Evolutionary conservation across 2,329 filamentous ascomycete genomes (phyloP), one percentile per base, ranked within the genome.

Genomic region (Clarireedia hainanense): DNA sequence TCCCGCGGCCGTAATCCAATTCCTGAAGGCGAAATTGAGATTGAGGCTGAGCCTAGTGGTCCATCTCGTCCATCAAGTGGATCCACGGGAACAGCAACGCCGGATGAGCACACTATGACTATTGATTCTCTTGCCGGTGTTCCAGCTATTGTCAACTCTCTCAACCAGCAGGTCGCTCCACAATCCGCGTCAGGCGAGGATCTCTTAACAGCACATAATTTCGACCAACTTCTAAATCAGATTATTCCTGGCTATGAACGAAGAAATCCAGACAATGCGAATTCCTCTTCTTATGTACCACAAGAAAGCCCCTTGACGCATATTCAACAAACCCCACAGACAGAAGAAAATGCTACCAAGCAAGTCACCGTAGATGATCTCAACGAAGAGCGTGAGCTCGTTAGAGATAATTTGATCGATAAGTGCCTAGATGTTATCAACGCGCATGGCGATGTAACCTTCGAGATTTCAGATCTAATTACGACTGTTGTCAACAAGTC

Each of bases 341-440:
- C 39, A 17, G 51, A 59, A n/a, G 53, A 52, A 45, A 47, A 42
- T 2, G 6, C 27, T 46, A 49, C 17, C 30, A 61, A 64, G 45
- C 65, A 59, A 55, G 70, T 84, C 34, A 87, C 88, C 0, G 78
- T 91, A 56, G 89, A 96, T 57, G 86, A 91, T 61, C 76, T 99
- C 6, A 89, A 96, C 60, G 80, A 81, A 36, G 81, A 89, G 69
- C 84, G 94, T 47, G 77, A 80, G 4, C 79, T 77, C n/a, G 76
- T 97, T 42, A 83, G 89, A 40, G 77, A 82, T 20, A 85, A 89
- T 55, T 73, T 97, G 54, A 91, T 97, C 57, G 91, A 96, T 64
- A 87, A 90, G 57, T 95, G 89, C 61, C 76, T 99, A 23, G 91
- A 96, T 65, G 84, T 97, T 36, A 84, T 99, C 52, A 88, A 92